These are phyloP conservation scores for Parachlorella kessleri DNA, from an alignment of 139 green algal genomes.

Conservation along the genomic window DNA sequence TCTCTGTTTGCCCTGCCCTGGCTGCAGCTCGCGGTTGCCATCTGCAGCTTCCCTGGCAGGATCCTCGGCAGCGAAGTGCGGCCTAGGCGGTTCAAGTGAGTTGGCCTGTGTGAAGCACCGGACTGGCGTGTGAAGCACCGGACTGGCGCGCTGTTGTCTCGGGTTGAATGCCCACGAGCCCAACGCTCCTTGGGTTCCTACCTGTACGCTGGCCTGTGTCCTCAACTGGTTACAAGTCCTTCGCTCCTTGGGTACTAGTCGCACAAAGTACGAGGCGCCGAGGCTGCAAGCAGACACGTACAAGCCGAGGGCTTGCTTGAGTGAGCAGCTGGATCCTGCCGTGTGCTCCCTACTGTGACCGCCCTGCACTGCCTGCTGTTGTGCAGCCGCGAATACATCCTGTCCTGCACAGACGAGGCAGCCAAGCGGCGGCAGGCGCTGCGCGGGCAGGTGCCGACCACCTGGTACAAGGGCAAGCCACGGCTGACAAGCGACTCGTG, in stretches of 20 bases:
- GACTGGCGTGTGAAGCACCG: background rate
- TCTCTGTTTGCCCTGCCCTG: no score
- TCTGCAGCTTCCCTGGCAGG: conserved; percentile 69
- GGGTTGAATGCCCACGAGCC: background rate
- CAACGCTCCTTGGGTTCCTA: background rate
- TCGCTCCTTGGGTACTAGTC: no score
- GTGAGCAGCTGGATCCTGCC: no score
- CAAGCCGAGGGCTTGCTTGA: background rate
- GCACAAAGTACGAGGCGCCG: background rate
- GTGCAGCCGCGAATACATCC: conserved; percentile 77
- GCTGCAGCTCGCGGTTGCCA: conserved; percentile 60
- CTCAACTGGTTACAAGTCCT: background rate
- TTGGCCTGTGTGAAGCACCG: no score
- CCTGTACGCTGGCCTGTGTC: background rate
- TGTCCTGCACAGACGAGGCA: conserved; percentile 72
- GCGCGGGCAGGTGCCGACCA: conserved; percentile 56
- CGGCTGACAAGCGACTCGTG: conserved; percentile 53
- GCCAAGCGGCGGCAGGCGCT: conserved; percentile 67
- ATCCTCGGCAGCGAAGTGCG: conserved; percentile 71
- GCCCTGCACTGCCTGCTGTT: background rate
- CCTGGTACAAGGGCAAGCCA: conserved; percentile 46
- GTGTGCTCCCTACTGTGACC: background rate
- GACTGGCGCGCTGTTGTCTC: background rate
- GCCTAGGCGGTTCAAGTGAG: conserved; percentile 75
- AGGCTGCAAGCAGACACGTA: background rate